Base-by-base conservation (phyloP, 2,329 filamentous ascomycete genomes). In the Lecanicillium sp. region DNA sequence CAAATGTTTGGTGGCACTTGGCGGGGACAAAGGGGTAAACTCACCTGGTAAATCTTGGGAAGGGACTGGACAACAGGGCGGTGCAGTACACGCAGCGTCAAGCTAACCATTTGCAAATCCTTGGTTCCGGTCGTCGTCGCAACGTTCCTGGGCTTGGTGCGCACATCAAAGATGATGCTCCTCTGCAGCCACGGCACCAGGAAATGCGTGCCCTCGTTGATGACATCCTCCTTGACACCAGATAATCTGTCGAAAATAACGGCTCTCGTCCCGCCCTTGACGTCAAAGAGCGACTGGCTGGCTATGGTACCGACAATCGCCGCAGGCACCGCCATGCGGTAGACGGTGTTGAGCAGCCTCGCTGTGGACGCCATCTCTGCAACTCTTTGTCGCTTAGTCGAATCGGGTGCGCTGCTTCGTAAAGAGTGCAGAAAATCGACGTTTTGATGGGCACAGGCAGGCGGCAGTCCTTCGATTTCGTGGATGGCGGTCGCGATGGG, bases 41-140 rank as follows among this genome's bases (percentile, higher is more conserved):
- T 43, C 66, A 96, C 90, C 79, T 97, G 92, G 74, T 98, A 98
- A 57, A 98, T 98, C 71, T 90, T 94, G 44, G 92, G 94, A 58
- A 98, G 71, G 54, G 82, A 79, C 72, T 87, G 80, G 54, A 98
- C 90, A 41, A 95, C 90, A 5, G 94, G 92, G 53, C 94, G 77
- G 69, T 97, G 90, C 63, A 98, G 68, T 48, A 98, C 92, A 65
- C 92, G 79, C 60, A 98, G 75, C 39, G 92, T 98, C 74, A 98
- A 76, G 75, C 88, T 96, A 57, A 98, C 92, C 92, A 98, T 98
- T 72, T 98, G 92, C 74, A 98, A 67, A 69, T 98, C 92, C 79
- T 98, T 98, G 76, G 84, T 90, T 43, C 92, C 92, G 11, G 92
- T 98, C 17, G 92, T 98, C 19, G 92, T 98, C 50, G 85, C 87